Conservation (phyloP, 1,284 basidiomycete species). For the Phylloporus sp. region DNA sequence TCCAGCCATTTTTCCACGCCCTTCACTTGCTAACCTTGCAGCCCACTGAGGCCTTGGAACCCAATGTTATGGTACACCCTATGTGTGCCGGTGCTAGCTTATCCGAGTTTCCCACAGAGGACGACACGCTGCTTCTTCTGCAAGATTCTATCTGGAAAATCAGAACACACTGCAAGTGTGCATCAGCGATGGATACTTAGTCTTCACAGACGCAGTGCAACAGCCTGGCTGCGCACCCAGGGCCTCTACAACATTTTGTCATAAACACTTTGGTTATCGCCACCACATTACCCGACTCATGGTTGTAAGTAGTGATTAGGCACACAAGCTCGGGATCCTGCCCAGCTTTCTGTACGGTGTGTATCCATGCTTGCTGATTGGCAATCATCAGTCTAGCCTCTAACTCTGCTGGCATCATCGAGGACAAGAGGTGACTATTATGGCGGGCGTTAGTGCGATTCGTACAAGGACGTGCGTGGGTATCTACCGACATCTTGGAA, state of each 20-base stretch:
- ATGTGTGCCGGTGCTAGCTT: not conserved
- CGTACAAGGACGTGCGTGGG: too few relatives aligned
- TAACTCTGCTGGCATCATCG: slow-evolving; percentile 42
- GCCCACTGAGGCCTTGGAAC: too few relatives aligned
- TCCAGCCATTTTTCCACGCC: too few relatives aligned
- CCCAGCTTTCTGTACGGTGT: slow-evolving; percentile 40
- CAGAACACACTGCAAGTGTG: not conserved
- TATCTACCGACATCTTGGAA: slow-evolving; percentile 55
- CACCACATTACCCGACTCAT: too few relatives aligned
- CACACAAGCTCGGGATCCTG: slow-evolving; percentile 6
- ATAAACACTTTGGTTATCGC: slow-evolving; percentile 58
- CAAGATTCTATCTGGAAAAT: too few relatives aligned
- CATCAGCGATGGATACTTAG: too few relatives aligned
- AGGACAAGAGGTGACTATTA: slow-evolving; percentile 58
- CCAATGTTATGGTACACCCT: too few relatives aligned
- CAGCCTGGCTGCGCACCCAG: slow-evolving; percentile 49
- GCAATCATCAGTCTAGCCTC: slow-evolving; percentile 54
- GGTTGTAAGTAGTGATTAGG: slow-evolving; percentile 15
- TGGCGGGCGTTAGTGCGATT: too few relatives aligned
- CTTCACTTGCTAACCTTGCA: too few relatives aligned
- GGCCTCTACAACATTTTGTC: slow-evolving; percentile 41
- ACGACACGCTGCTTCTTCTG: too few relatives aligned
- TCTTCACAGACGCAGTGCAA: slow-evolving; percentile 36
- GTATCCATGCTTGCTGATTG: slow-evolving; percentile 52
- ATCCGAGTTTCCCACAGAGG: too few relatives aligned